A percentile compares a stretch with the other conserved stretches of the same genome.
Evolutionary conservation across 2,329 filamentous ascomycete species (phyloP).

Genomic region (Colletotrichum higginsianum): DNA sequence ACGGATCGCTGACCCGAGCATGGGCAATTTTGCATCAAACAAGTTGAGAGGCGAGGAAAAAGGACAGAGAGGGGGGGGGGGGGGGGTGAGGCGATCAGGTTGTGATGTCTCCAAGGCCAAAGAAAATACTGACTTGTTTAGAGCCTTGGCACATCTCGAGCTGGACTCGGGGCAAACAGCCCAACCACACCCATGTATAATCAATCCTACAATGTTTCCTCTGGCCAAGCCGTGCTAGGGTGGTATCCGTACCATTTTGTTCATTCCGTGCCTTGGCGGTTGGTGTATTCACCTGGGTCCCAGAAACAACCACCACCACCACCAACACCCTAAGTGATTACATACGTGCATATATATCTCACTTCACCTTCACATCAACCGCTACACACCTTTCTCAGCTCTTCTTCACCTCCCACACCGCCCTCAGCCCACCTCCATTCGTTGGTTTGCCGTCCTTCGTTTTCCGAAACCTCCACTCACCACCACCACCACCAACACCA

Average conservation of each 20-base stretch:
- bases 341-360: constrained; percentile 9
- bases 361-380: constrained; percentile 4
- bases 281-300: background rate
- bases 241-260: background rate
- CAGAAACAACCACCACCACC: background rate
- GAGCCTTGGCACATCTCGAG: constrained; percentile 20
- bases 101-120: constrained; percentile 8
- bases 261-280: background rate
- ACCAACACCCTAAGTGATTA: no score
- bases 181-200: background rate
- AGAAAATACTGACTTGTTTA: background rate
- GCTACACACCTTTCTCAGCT: no score
- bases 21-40: constrained; percentile 13
- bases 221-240: constrained; percentile 6
- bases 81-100: constrained; percentile 1
- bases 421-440: no score
- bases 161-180: constrained; percentile 7
- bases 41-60: constrained; percentile 1
- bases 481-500: background rate
- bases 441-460: background rate
- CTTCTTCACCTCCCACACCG: background rate
- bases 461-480: background rate
- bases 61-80: background rate
- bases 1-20: background rate
- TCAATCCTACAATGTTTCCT: constrained; percentile 10